phyloP scores from a whole-genome alignment of 495 filamentous ascomycete species.

The Gamarada debralockiae region DNA sequence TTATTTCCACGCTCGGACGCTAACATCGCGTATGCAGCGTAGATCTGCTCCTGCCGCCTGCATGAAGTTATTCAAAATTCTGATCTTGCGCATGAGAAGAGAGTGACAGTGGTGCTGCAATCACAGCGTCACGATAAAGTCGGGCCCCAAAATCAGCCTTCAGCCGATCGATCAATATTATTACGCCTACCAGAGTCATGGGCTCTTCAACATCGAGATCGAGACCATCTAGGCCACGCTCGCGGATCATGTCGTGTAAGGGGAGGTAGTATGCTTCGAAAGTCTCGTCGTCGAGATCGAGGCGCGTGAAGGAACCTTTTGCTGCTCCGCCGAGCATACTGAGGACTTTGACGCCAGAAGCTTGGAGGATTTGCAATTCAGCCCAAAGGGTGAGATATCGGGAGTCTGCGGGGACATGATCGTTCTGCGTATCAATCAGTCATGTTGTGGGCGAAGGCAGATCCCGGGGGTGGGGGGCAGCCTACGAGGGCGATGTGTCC shows the following conservation, averaged over 20 bases:
- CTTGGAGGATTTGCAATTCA: constrained; percentile 62
- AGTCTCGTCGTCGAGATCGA: constrained; percentile 49
- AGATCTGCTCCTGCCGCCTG: no score
- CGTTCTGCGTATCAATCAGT: constrained; percentile 40
- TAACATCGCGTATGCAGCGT: no score
- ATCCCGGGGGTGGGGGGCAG: constrained; percentile 38
- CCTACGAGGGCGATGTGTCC: constrained; percentile 53
- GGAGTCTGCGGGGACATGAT: constrained; percentile 58
- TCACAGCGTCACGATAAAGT: constrained; percentile 75
- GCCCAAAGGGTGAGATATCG: constrained; percentile 62
- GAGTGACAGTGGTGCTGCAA: no score
- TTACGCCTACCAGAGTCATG: constrained; percentile 67
- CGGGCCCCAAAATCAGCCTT: constrained; percentile 64
- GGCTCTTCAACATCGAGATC: constrained; percentile 82
- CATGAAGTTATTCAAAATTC: no score
- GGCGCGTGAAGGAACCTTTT: constrained; percentile 59
- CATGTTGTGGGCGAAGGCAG: no score
- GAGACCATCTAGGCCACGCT: constrained; percentile 60
- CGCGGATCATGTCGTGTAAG: constrained; percentile 54
- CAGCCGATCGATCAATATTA: constrained; percentile 67
- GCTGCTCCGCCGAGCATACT: constrained; percentile 85
- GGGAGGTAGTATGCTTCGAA: constrained; percentile 69
- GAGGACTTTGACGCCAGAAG: constrained; percentile 63
- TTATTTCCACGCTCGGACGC: no score
- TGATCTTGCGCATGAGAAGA: no score